Evolutionary conservation across 352 stramenopile genomes (phyloP).

Genomic region (Phytopythium montanum): DNA sequence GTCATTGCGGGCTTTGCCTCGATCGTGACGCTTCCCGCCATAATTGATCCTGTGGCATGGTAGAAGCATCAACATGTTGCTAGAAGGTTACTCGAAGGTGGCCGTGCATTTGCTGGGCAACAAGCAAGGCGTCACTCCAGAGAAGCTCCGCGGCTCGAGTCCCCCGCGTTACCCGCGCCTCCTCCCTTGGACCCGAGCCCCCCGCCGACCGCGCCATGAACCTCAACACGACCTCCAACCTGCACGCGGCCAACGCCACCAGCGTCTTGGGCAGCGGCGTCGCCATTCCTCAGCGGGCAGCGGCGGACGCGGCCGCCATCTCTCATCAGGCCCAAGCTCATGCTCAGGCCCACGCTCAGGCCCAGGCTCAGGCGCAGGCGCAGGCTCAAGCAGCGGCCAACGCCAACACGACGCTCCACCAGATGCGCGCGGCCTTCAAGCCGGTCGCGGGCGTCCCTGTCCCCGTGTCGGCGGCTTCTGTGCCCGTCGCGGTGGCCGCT

Average conservation of each 20-base stretch:
- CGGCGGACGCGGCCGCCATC: conserved; percentile 17
- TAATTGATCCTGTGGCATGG: background rate
- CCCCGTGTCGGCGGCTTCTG: conserved; percentile 17
- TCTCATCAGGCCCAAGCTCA: conserved; percentile 22
- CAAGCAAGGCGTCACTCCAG: no score
- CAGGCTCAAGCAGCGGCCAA: conserved; percentile 17
- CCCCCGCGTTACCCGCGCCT: no score
- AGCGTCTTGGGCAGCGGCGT: conserved; percentile 73
- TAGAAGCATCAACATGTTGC: background rate
- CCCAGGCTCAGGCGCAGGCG: conserved; percentile 2
- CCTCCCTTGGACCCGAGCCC: background rate
- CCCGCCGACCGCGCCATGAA: conserved; percentile 16
- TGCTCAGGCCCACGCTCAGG: background rate
- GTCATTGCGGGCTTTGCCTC: background rate
- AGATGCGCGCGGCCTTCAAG: conserved; percentile 75
- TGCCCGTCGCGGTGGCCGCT: conserved; percentile 18
- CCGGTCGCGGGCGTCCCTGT: conserved; percentile 29
- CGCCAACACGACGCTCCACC: conserved; percentile 40
- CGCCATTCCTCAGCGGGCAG: conserved; percentile 51
- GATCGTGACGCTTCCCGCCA: background rate
- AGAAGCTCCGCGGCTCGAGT: background rate
- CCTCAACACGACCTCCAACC: conserved; percentile 51
- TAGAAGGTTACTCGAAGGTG: background rate
- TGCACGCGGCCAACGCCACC: conserved; percentile 79
- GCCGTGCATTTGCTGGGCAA: no score